Evolutionary conservation across 495 filamentous ascomycete genomes (phyloP).

Genomic region (Talaromyces trachyspermus): DNA sequence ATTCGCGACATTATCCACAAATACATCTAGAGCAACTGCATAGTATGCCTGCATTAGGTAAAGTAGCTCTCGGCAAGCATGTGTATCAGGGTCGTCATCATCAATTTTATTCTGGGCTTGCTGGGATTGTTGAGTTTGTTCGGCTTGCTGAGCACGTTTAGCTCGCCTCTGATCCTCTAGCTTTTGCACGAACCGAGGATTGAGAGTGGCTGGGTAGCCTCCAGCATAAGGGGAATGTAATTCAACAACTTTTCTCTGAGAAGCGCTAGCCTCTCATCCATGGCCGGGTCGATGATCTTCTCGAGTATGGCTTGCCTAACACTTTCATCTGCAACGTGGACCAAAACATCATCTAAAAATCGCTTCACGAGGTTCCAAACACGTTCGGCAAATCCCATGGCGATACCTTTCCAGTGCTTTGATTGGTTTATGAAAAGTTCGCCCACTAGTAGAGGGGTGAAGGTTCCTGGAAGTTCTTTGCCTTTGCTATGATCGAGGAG

Average conservation of each 20-base stretch:
- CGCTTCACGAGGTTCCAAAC: constrained; percentile 23
- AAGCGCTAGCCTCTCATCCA: constrained; percentile 16
- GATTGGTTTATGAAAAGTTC: constrained; percentile 41
- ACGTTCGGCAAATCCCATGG: constrained; percentile 18
- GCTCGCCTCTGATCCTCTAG: background rate
- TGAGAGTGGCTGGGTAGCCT: constrained; percentile 10
- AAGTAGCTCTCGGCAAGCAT: constrained; percentile 8
- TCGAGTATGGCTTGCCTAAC: constrained; percentile 26
- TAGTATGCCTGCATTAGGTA: constrained; percentile 10
- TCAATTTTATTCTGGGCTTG: too few relatives aligned
- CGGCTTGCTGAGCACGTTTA: constrained; percentile 1
- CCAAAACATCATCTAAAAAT: constrained; percentile 23
- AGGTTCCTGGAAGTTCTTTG: background rate
- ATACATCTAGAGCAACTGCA: constrained; percentile 15
- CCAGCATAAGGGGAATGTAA: constrained; percentile 8
- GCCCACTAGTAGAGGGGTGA: constrained; percentile 34
- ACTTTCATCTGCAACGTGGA: constrained; percentile 21
- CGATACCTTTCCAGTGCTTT: constrained; percentile 30
- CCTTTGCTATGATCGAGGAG: background rate
- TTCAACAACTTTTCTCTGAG: constrained; percentile 15
- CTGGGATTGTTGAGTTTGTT: background rate
- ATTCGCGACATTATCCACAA: constrained; percentile 55
- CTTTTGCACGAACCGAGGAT: constrained; percentile 2
- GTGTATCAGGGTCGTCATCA: background rate
- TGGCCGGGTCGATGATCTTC: constrained; percentile 25